Percentiles rank a stretch among this genome's conserved stretches.
Conservation (phyloP, 2,329 filamentous ascomycete genomes). For the Fusarium pseudocircinatum region DNA sequence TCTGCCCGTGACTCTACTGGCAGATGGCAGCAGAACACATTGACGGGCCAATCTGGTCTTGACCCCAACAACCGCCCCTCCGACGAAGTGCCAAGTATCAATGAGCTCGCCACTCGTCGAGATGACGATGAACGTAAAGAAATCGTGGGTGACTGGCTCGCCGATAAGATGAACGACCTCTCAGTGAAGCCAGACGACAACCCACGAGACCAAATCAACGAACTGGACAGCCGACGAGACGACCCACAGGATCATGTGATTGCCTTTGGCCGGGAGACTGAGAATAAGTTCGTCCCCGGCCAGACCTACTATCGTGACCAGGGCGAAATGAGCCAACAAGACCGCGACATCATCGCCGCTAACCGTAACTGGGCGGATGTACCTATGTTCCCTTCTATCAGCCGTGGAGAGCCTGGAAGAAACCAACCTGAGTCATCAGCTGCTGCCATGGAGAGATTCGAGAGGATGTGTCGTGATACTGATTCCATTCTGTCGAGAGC, state of each 20-base stretch:
- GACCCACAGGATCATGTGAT: conserved; percentile 53
- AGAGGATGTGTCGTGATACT: conserved; percentile 63
- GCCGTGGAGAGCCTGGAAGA: conserved; percentile 40
- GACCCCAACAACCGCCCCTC: conserved; percentile 57
- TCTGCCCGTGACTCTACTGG: conserved; percentile 53
- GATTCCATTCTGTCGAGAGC: conserved; percentile 69
- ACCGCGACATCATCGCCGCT: conserved; percentile 61
- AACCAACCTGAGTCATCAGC: conserved; percentile 62
- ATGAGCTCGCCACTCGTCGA: conserved; percentile 57
- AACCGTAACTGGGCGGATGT: conserved; percentile 61
- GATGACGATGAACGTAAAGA: conserved; percentile 58
- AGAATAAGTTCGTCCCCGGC: conserved; percentile 60
- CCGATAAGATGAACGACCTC: conserved; percentile 45
- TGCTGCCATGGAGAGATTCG: conserved; percentile 63
- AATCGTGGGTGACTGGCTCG: conserved; percentile 63
- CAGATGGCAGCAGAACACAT: conserved; percentile 52
- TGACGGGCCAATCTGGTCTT: conserved; percentile 57
- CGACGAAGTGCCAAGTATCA: conserved; percentile 58
- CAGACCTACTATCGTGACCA: conserved; percentile 60
- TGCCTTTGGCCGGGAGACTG: conserved; percentile 57
- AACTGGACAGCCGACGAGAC: conserved; percentile 36
- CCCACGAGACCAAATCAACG: conserved; percentile 31
- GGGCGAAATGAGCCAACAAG: conserved; percentile 55
- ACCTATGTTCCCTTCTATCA: conserved; percentile 59
- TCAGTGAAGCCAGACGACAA: conserved; percentile 41